Conservation (phyloP, 2,329 filamentous ascomycete genomes). For the Pestalotiopsis fici region DNA sequence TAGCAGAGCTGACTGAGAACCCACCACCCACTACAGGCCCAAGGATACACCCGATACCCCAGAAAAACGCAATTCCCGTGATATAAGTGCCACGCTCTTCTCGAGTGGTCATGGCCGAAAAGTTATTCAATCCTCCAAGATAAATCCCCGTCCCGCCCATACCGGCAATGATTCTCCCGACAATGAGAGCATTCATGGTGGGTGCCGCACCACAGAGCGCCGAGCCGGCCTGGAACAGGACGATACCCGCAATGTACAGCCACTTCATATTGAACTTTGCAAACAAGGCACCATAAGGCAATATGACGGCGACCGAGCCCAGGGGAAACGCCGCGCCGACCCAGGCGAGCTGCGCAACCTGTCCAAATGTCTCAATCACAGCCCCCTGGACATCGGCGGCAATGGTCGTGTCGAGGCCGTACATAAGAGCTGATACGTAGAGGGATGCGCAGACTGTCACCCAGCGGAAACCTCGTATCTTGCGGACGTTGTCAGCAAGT, state of each 20-base stretch:
- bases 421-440: constrained; percentile 25
- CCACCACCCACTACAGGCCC: constrained; percentile 48
- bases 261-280: constrained; percentile 41
- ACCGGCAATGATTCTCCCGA: constrained; percentile 45
- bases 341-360: constrained; percentile 38
- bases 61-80: constrained; percentile 29
- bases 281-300: constrained; percentile 34
- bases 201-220: constrained; percentile 43
- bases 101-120: constrained; percentile 24
- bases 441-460: not conserved
- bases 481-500: not conserved
- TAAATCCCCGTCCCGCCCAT: constrained; percentile 45
- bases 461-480: not conserved
- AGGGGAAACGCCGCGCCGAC: constrained; percentile 36
- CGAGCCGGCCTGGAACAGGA: constrained; percentile 17
- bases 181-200: constrained; percentile 44
- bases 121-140: constrained; percentile 25
- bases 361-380: constrained; percentile 34
- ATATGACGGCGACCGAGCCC: constrained; percentile 34
- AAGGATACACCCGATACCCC: constrained; percentile 44
- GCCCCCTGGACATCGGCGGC: constrained; percentile 42
- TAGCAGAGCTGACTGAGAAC: constrained; percentile 37
- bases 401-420: constrained; percentile 44
- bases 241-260: constrained; percentile 21
- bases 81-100: constrained; percentile 28